Conservation (phyloP, 1,284 basidiomycete species). For the Erythrobasidium hasegawianum region DNA sequence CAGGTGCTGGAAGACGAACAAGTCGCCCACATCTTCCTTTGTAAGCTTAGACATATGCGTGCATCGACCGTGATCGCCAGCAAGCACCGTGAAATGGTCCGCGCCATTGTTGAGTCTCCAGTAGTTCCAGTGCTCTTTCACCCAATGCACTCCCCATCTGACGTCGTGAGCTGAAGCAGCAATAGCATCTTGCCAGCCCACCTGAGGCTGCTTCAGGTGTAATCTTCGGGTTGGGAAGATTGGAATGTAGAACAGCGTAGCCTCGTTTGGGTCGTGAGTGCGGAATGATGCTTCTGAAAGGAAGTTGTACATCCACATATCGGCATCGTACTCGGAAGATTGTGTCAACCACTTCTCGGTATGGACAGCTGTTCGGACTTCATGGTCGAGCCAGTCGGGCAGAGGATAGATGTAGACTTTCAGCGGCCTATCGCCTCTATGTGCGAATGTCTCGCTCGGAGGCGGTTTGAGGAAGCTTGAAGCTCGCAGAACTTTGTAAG, state of each 20-base stretch:
- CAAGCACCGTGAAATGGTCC: background rate
- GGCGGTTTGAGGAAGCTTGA: too few species aligned
- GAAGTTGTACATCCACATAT: background rate
- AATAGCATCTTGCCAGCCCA: background rate
- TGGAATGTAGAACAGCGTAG: background rate
- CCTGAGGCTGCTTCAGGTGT: background rate
- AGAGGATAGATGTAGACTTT: background rate
- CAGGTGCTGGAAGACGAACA: background rate
- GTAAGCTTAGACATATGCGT: background rate
- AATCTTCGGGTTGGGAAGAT: background rate
- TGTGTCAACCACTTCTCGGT: background rate
- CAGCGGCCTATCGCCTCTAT: too few species aligned
- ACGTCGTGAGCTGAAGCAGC: background rate
- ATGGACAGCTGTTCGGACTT: background rate
- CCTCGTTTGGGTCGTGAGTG: background rate
- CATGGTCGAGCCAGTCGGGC: background rate
- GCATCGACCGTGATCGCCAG: background rate
- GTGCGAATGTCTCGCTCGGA: too few species aligned
- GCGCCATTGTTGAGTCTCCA: background rate
- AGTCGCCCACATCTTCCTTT: background rate
- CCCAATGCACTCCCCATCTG: background rate
- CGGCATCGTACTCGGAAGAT: background rate
- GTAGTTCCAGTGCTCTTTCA: background rate
- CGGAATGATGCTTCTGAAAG: background rate
- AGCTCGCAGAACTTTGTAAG: too few species aligned